Conservation (phyloP, 148 eudicot genomes). For the Arbutus unedo region DNA sequence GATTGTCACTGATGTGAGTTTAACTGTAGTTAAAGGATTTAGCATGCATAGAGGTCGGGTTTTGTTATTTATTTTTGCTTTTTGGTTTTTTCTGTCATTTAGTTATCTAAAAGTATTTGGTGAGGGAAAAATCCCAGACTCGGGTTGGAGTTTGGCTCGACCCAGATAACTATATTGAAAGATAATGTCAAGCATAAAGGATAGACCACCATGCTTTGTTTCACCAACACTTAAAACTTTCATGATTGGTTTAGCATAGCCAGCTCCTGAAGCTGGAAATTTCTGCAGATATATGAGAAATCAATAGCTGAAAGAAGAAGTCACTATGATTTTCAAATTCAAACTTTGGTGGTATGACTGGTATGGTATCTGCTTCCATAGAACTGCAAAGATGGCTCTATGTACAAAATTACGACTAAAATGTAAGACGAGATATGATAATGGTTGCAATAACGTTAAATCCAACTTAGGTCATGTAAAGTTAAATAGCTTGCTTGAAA, state of each 20-base stretch:
- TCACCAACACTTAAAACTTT: not conserved
- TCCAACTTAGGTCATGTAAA: not conserved
- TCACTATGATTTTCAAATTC: not conserved
- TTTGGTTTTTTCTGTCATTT: not conserved
- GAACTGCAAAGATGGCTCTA: not conserved
- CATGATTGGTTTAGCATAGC: not conserved
- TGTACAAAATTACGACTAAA: not conserved
- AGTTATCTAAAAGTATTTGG: not conserved
- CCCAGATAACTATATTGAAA: not conserved
- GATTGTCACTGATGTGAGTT: not conserved
- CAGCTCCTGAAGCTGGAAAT: not conserved
- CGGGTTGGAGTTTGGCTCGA: not conserved
- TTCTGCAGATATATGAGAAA: not conserved
- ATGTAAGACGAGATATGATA: not conserved
- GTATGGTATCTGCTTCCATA: not conserved
- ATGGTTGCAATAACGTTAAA: not conserved
- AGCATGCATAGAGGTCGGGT: not conserved
- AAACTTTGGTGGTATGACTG: not conserved
- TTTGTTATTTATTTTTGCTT: not conserved
- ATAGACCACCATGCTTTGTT: not conserved
- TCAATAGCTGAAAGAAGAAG: not conserved
- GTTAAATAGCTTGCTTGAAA: not conserved
- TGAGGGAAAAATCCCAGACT: not conserved
- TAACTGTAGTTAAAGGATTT: not conserved
- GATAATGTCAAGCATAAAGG: not conserved